Conservation (phyloP, 108 stramenopile genomes). For the Nitzschia sp. region DNA sequence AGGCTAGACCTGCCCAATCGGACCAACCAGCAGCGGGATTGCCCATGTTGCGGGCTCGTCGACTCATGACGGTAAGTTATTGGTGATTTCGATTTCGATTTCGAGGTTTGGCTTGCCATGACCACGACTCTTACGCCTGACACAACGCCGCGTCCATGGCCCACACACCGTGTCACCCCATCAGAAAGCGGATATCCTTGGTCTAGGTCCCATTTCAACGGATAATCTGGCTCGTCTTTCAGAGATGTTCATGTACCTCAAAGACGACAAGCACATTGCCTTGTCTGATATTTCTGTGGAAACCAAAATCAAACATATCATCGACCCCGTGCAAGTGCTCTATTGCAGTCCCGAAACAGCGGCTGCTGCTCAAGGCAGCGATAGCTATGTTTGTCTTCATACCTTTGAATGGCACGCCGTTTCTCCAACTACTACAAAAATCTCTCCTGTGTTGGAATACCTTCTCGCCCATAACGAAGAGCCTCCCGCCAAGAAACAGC, state of each 20-base stretch:
- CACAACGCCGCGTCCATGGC: background rate
- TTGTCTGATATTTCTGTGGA: conserved; percentile 52
- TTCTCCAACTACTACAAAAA: conserved; percentile 56
- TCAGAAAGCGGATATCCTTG: background rate
- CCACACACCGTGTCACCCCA: background rate
- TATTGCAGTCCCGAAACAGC: background rate
- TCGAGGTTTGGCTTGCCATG: background rate
- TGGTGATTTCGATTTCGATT: background rate
- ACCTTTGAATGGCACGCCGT: conserved; percentile 15
- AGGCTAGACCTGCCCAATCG: no score
- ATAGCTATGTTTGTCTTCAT: conserved; percentile 17
- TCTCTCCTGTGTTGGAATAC: conserved; percentile 25
- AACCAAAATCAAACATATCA: background rate
- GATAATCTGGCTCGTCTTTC: conserved; percentile 12
- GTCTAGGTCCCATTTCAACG: background rate
- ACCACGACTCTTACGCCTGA: background rate
- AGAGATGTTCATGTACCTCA: conserved; percentile 53
- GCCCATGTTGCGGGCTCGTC: conserved; percentile 30
- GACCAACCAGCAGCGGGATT: conserved; percentile 9
- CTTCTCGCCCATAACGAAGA: conserved; percentile 30
- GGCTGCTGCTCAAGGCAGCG: conserved; percentile 25
- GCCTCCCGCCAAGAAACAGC: conserved; percentile 13
- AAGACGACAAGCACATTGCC: conserved; percentile 64
- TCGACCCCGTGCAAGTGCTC: conserved; percentile 30
- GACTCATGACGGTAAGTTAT: conserved; percentile 28